A percentile compares a stretch with the other conserved stretches of the same genome.
phyloP scores from a whole-genome alignment of 805 yeast species.

The Sungouiozyma ichnusensis region DNA sequence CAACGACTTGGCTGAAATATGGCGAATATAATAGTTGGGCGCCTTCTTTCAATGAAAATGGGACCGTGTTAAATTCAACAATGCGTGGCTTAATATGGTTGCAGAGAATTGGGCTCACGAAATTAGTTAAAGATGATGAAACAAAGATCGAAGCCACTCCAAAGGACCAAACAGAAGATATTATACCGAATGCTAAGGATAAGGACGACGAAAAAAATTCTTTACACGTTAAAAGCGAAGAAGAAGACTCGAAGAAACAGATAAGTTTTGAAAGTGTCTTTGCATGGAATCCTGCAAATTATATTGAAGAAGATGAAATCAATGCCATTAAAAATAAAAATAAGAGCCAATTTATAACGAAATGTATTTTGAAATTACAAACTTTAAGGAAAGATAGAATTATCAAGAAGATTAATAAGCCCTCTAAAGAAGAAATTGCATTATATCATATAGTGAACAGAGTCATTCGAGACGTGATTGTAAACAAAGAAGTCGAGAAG shows the following conservation, averaged over 20 bases:
- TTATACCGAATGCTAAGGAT: conserved; percentile 1
- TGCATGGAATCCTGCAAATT: conserved; percentile 41
- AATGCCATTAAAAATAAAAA: conserved; percentile 35
- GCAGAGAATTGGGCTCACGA: conserved; percentile 41
- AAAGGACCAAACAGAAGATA: no score
- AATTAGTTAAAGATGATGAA: conserved; percentile 19
- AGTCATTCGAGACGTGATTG: conserved; percentile 36
- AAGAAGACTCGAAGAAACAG: conserved; percentile 3
- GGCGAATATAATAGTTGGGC: conserved; percentile 47
- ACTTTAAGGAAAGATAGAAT: conserved; percentile 39
- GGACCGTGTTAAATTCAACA: conserved; percentile 41
- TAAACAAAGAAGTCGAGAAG: conserved; percentile 27
- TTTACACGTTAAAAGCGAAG: background rate
- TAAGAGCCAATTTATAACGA: conserved; percentile 34
- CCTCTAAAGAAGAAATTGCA: conserved; percentile 34
- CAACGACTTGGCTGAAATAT: conserved; percentile 54
- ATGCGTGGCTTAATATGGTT: conserved; percentile 44
- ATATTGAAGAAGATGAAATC: conserved; percentile 43
- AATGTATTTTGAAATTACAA: conserved; percentile 39
- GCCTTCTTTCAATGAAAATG: conserved; percentile 52
- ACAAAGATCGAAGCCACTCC: conserved; percentile 7
- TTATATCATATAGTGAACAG: conserved; percentile 36
- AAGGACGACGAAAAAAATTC: background rate
- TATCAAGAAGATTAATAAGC: conserved; percentile 27
- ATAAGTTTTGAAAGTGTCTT: conserved; percentile 34